Conservation (phyloP, 176 grass and related monocot species). For the Urochloa ruziziensis region DNA sequence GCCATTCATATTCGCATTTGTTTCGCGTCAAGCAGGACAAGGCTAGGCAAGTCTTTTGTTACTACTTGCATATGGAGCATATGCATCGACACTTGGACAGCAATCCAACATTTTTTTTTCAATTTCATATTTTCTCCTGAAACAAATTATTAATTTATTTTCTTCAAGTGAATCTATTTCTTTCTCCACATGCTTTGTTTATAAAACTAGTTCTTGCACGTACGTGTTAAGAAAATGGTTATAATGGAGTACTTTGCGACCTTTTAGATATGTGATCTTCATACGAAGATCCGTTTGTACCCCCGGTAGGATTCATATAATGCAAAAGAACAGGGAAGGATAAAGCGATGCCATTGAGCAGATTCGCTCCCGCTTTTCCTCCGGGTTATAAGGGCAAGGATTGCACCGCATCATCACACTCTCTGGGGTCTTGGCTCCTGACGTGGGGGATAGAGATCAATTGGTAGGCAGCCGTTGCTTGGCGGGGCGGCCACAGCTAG, state of each 20-base stretch:
- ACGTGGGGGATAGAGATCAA: too few species aligned
- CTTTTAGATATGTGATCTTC: too few species aligned
- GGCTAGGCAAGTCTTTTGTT: neutral
- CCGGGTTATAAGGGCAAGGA: constrained; percentile 29
- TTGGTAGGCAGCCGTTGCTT: neutral
- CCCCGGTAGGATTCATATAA: neutral
- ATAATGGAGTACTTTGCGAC: neutral
- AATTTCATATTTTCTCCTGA: neutral
- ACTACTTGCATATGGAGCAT: neutral
- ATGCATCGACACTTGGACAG: neutral
- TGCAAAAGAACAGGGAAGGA: neutral
- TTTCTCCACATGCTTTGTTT: neutral
- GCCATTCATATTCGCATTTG: neutral
- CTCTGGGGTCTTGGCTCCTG: neutral
- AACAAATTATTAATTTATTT: too few species aligned
- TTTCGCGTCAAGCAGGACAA: neutral
- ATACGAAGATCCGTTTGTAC: constrained; percentile 17
- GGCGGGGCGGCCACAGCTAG: neutral
- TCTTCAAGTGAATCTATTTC: too few species aligned
- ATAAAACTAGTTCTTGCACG: too few species aligned
- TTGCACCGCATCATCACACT: neutral
- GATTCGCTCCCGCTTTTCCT: constrained; percentile 3
- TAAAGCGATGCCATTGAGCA: neutral
- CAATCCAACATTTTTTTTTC: neutral
- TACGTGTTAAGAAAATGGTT: neutral